Evolutionary conservation across 2,329 filamentous ascomycete species (phyloP), one percentile per base, ranked within the genome.

Genomic region (Apiospora arundinis): DNA sequence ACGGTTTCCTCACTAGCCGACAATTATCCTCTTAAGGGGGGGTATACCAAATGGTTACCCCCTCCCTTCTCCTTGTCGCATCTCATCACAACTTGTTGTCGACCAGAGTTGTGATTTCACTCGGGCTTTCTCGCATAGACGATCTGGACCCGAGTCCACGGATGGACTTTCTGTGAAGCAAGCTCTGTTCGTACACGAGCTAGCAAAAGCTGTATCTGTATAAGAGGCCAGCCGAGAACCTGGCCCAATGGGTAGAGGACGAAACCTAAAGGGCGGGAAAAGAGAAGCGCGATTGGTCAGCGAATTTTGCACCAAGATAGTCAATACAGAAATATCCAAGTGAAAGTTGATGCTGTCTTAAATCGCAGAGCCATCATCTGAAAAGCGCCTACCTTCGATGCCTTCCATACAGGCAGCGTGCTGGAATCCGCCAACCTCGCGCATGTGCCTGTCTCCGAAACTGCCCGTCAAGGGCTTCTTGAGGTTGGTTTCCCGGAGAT

Each of bases 201-300:
- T 18, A 70, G 60, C 42, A 70, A n/a, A 12, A 70, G 32, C 44
- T 70, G 69, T 25, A 70, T 66, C 28, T 56, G 60, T 46, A 45
- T 32, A 16, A 68, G 69, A n/a, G 60, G 23, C 69, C 69, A 70
- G 32, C 48, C 65, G 14, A 70, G 60, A 21, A 67, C 12, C 1
- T 70, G 69, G 32, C 23, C 48, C 9, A 70, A 21, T 6, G 65
- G 63, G 46, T 70, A 70, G 4, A 70, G 32, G 2, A 44, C 63
- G 16, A 49, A 44, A 12, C 69, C 68, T 69, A 56, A 42, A 14
- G 8, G 52, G 52, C 2, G 18, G 52, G 48, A 7, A 46, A 21
- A 60, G 52, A 32, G 16, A 28, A 37, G 45, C 45, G 7, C 52
- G 21, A 37, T n/a, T 4, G 18, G 52, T 63, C 18, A 63, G 52